Percentiles rank a stretch among this genome's conserved stretches.
phyloP scores from a whole-genome alignment of 2,329 filamentous ascomycete species.

The Monosporascus sp. region DNA sequence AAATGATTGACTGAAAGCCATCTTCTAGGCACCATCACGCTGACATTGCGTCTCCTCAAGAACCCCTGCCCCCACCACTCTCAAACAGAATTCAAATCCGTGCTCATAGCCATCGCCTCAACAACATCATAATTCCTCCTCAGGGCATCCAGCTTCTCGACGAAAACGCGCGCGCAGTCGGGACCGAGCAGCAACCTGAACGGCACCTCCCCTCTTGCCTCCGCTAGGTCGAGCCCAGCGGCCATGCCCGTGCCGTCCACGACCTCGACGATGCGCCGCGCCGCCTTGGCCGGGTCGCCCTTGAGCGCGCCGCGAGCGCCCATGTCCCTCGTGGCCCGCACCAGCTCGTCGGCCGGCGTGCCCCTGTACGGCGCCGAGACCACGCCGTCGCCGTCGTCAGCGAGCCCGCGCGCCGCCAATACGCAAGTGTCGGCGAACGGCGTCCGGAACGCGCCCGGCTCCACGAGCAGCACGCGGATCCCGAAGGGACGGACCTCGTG shows the following conservation, averaged over 20 bases:
- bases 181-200: neutral
- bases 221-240: neutral
- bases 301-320: neutral
- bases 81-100: neutral
- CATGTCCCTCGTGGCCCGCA: neutral
- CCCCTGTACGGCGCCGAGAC: neutral
- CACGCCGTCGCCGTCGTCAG: neutral
- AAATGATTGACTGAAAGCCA: too few species aligned
- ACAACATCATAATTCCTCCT: neutral
- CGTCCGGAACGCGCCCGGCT: slow-evolving; percentile 8
- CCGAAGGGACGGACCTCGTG: slow-evolving; percentile 9
- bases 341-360: neutral
- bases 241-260: neutral
- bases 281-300: slow-evolving; percentile 1
- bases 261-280: neutral
- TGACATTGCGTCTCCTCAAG: too few species aligned
- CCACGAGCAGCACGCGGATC: slow-evolving; percentile 9
- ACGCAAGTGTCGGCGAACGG: slow-evolving; percentile 3
- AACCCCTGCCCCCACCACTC: too few species aligned
- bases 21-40: too few species aligned
- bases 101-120: neutral
- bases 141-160: neutral
- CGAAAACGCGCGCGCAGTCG: neutral
- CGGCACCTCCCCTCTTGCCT: neutral
- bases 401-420: neutral